Evolutionary conservation across 1,139 yeast species (phyloP).

Genomic region (Pichia inconspicua): DNA sequence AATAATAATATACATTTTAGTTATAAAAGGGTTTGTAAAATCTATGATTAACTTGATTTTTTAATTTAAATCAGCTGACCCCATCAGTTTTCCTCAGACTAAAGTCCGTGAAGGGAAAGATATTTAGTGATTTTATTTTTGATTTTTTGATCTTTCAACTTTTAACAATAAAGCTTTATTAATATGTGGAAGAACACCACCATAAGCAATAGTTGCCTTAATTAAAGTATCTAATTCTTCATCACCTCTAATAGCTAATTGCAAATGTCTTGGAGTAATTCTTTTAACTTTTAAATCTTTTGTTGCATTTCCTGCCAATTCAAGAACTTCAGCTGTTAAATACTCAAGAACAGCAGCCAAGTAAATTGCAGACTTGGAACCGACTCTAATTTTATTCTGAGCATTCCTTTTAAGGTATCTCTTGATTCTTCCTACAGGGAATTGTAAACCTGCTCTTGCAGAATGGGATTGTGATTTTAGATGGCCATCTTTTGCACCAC

Average conservation of each 20-base stretch:
- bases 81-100: no score
- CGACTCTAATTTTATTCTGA: constrained; percentile 90
- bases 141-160: constrained; percentile 67
- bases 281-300: constrained; percentile 97
- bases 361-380: constrained; percentile 71
- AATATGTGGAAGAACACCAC: constrained; percentile 98
- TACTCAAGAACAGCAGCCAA: constrained; percentile 94
- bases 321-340: constrained; percentile 93
- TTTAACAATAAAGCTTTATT: constrained; percentile 88
- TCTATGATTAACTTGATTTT: neutral
- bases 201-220: constrained; percentile 96
- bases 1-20: constrained; percentile 11
- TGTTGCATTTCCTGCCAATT: constrained; percentile 98
- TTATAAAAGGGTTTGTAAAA: neutral
- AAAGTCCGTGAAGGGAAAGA: no score
- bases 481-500: constrained; percentile 62
- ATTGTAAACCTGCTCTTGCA: constrained; percentile 94
- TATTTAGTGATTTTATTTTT: constrained; percentile 25
- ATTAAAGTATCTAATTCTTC: constrained; percentile 93
- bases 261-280: constrained; percentile 97
- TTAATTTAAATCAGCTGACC: neutral
- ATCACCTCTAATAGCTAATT: constrained; percentile 96
- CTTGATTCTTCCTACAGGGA: constrained; percentile 98
- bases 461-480: constrained; percentile 80
- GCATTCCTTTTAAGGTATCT: constrained; percentile 88